Base-by-base conservation (phyloP, 345 rosid genomes). In the Citrus mangshanensis region DNA sequence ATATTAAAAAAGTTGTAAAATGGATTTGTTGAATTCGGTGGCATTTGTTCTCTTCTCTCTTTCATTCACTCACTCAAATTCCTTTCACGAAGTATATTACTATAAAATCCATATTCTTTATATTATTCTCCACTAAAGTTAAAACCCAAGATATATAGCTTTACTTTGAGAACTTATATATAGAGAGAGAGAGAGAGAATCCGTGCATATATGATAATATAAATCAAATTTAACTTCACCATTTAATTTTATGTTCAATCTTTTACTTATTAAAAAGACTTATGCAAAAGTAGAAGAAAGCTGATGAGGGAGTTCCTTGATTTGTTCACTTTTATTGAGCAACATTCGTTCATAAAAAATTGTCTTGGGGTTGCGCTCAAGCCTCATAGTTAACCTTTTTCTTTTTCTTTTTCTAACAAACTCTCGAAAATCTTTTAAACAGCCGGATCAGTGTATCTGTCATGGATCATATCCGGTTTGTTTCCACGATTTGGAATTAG, bases 71-170 rank as follows among this genome's bases (percentile, higher is more conserved):
- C 24, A 10, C 35, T 56, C 42, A 32, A 42, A 40, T 9, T 74
- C 65, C 40, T 21, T 73, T 61, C 46, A 19, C 24, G 25, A 34
- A 30, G 63, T 56, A 83, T 81, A 83, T 79, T 79, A 77, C 82
- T 63, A 28, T 55, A 61, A 78, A 67, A 78, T 80, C 79, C 79
- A 67, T 72, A 61, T 75, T 70, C 85, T 68, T 64, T 70, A 30
- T 8, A n/a, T 73, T 76, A 81, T 79, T 81, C 82, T 72, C 77
- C 76, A 77, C 63, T 34, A 68, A 34, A 30, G 32, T 30, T 30
- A 30, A 30, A 4, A 42, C 32, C 32, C 58, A 24, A 46, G 16
- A 46, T 46, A 46, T 12, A 46, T 3, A 46, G 51, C 51, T 46
- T 46, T 46, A 46, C 18, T 46, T 46, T 46, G 4, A 12, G 12